Percentiles rank a stretch among this genome's conserved stretches.
Conservation (phyloP, 2,329 filamentous ascomycete species). For the Cylindrodendrum hubeiense region DNA sequence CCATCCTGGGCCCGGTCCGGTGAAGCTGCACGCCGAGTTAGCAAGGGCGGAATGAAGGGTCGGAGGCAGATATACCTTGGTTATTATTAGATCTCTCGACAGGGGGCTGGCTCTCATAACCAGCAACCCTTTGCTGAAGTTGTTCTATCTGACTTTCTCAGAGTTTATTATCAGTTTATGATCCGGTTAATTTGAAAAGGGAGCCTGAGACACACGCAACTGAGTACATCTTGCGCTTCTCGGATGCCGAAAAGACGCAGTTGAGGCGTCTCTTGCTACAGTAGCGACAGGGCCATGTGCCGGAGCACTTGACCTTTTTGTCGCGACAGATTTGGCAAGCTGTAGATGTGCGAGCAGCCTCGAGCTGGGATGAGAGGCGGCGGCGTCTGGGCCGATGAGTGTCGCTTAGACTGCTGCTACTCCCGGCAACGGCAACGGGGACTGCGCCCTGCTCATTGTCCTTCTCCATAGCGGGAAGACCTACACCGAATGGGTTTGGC, state of each 20-base stretch:
- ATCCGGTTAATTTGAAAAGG: not conserved
- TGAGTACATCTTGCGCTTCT: constrained; percentile 27
- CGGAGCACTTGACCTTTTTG: constrained; percentile 29
- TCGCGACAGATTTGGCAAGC: constrained; percentile 24
- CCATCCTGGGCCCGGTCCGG: not conserved
- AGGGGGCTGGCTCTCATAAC: constrained; percentile 1
- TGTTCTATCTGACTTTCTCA: constrained; percentile 6
- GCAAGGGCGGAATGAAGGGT: not conserved
- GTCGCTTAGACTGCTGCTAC: not conserved
- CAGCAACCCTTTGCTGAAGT: constrained; percentile 9
- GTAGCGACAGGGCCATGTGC: constrained; percentile 30
- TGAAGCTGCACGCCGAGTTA: not conserved
- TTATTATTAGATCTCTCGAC: not conserved
- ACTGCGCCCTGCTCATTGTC: not conserved
- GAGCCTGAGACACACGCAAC: constrained; percentile 16
- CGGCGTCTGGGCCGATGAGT: constrained; percentile 17
- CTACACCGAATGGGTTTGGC: not conserved
- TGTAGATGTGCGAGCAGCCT: constrained; percentile 21
- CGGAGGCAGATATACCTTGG: not conserved
- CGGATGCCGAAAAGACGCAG: constrained; percentile 27
- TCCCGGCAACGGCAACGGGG: not conserved
- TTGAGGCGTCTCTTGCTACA: constrained; percentile 24
- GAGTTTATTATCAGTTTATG: not conserved
- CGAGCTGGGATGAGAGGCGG: constrained; percentile 16
- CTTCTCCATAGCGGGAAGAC: not conserved